A percentile compares a stretch with the other conserved stretches of the same genome.
These are phyloP conservation scores for Pyrenopolyporus hunteri DNA, from an alignment of 495 filamentous ascomycete species.

Conservation along the genomic window DNA sequence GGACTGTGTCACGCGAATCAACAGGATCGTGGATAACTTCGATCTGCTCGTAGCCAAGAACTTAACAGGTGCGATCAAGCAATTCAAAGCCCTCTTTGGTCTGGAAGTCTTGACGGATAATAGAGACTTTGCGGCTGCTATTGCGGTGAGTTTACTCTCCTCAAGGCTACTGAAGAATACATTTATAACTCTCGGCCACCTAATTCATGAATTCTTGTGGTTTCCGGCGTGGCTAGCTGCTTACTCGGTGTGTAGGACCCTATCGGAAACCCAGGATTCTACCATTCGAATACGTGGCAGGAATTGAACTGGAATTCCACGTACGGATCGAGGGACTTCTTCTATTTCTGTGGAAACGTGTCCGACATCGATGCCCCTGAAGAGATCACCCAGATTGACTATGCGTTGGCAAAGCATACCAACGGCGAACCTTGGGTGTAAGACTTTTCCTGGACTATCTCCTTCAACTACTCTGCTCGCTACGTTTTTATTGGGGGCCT, in stretches of 20 bases:
- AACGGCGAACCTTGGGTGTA: slow-evolving; percentile 55
- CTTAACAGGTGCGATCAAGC: slow-evolving; percentile 42
- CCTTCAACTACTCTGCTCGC: not conserved
- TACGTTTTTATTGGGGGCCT: not conserved
- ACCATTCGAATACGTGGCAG: slow-evolving; percentile 57
- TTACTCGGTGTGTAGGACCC: slow-evolving; percentile 36
- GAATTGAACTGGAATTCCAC: slow-evolving; percentile 53
- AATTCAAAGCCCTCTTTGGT: slow-evolving; percentile 53
- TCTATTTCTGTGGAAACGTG: slow-evolving; percentile 57
- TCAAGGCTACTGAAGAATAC: not conserved
- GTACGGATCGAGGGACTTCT: slow-evolving; percentile 52
- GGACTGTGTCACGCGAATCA: slow-evolving; percentile 53
- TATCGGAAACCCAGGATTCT: slow-evolving; percentile 55
- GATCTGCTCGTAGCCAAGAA: slow-evolving; percentile 46
- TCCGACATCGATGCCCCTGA: slow-evolving; percentile 52
- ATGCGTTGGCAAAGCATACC: slow-evolving; percentile 51
- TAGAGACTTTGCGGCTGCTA: slow-evolving; percentile 53
- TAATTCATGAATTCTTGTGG: no score
- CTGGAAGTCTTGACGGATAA: slow-evolving; percentile 47
- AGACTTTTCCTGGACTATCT: not conserved
- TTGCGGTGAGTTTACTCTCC: slow-evolving; percentile 39
- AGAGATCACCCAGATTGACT: slow-evolving; percentile 50
- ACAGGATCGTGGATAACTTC: slow-evolving; percentile 53
- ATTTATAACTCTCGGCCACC: no score
- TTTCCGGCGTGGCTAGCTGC: not conserved